Conservation (phyloP, 495 filamentous ascomycete genomes). For the Penicillium ochrochloron region DNA sequence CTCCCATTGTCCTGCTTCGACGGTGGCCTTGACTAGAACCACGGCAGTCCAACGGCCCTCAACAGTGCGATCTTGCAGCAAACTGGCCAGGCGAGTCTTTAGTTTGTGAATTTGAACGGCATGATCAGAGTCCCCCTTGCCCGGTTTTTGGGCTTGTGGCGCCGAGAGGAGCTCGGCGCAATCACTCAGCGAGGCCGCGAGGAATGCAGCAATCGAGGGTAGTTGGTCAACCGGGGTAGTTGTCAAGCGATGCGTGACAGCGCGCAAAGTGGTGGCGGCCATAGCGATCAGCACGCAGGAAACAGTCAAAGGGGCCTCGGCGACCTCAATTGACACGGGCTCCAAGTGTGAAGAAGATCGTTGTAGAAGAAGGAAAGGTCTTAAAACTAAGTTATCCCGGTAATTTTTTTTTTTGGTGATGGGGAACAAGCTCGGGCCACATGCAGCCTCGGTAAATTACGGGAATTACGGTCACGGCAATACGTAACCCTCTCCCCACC, state of each 20-base stretch:
- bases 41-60: slow-evolving; percentile 78
- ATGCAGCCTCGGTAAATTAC: slow-evolving; percentile 46
- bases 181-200: slow-evolving; percentile 63
- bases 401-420: slow-evolving; percentile 30
- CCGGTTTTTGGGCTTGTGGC: slow-evolving; percentile 48
- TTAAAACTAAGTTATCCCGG: slow-evolving; percentile 22
- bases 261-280: slow-evolving; percentile 52
- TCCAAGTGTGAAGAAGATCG: background rate
- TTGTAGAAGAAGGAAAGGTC: slow-evolving; percentile 13
- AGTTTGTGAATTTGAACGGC: slow-evolving; percentile 73
- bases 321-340: slow-evolving; percentile 8
- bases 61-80: slow-evolving; percentile 71
- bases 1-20: slow-evolving; percentile 83
- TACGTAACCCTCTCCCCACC: slow-evolving; percentile 30
- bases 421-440: slow-evolving; percentile 28
- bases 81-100: slow-evolving; percentile 73
- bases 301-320: background rate
- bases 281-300: slow-evolving; percentile 14
- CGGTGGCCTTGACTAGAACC: slow-evolving; percentile 74
- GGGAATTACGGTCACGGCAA: slow-evolving; percentile 20
- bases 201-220: slow-evolving; percentile 62
- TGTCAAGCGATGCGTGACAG: slow-evolving; percentile 68
- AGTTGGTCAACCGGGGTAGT: slow-evolving; percentile 66
- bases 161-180: slow-evolving; percentile 63
- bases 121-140: slow-evolving; percentile 62